Evolutionary conservation across 2,329 filamentous ascomycete genomes (phyloP).

Genomic region (Stemphylium lycopersici): DNA sequence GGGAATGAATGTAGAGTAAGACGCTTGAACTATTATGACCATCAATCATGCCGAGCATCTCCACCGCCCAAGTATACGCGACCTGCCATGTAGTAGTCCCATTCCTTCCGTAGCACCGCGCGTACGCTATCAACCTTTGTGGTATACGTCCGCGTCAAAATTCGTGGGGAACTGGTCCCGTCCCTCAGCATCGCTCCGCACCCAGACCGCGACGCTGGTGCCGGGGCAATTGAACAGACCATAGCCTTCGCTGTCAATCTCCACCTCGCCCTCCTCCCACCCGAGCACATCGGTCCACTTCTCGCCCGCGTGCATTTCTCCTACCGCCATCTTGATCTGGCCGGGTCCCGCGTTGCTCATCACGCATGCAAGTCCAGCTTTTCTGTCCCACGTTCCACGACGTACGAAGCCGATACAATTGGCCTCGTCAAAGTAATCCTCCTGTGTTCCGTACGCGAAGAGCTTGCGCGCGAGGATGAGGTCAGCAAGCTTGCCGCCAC

Average conservation of each 20-base stretch:
- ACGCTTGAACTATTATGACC: not conserved
- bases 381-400: conserved; percentile 59
- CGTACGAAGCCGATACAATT: conserved; percentile 68
- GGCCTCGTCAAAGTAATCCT: conserved; percentile 66
- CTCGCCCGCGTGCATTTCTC: conserved; percentile 63
- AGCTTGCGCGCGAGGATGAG: conserved; percentile 67
- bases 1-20: too few species aligned
- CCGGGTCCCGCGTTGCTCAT: conserved; percentile 55
- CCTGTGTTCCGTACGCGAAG: conserved; percentile 70
- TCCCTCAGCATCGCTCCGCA: conserved; percentile 61
- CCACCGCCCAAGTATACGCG: not conserved
- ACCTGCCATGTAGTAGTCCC: not conserved
- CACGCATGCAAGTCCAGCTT: conserved; percentile 55
- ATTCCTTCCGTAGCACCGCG: conserved; percentile 8
- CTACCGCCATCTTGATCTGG: conserved; percentile 67
- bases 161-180: conserved; percentile 43
- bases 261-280: conserved; percentile 61
- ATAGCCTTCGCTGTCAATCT: conserved; percentile 65
- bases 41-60: not conserved
- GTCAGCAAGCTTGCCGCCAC: conserved; percentile 61
- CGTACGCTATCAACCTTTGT: conserved; percentile 15
- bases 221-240: conserved; percentile 59
- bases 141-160: conserved; percentile 46
- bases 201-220: conserved; percentile 67
- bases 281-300: conserved; percentile 68